Base-by-base conservation (phyloP, 192 early-diverging fungal species). In the Dissophora globulifera region DNA sequence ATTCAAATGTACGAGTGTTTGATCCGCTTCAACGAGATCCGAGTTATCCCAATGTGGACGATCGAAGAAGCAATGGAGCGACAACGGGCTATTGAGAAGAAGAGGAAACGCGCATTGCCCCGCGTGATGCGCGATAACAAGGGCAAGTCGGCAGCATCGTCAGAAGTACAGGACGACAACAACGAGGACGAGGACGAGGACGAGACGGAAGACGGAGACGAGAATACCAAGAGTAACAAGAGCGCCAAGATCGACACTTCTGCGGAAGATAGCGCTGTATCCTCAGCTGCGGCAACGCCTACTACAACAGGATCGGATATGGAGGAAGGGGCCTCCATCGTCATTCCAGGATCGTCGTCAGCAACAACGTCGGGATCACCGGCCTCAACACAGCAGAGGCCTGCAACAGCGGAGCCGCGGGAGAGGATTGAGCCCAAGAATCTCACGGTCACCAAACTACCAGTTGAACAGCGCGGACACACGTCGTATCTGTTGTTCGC, bases 401-500 rank as follows among this genome's bases (percentile, higher is more conserved):
- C n/a, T n/a, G 57, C 58, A 45, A n/a, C 43, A 45, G 6, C 43
- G 43, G 43, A 17, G 17, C 43, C 5, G 43, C 43, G 78, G 33
- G 69, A 61, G 41, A 68, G 78, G 40, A 62, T 70, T 27, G 70
- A 81, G 33, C 80, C 75, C 26, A 58, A 59, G 31, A 84, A 86
- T 31, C 51, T 90, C 26, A 53, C 87, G 27, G 83, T 92, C 12
- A 86, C 92, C 3, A 93, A 89, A 52, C 85, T 88, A 8, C 67
- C 82, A 3, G 59, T 49, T 1, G 89, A 83, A 48, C 79, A 84
- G 58, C 87, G 90, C 30, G 96, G 96, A 5, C 96, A 98, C 76
- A 98, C 96, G 1, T 96, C 95, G 33, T 98, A 93, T 67, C 82
- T 98, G 66, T 93, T 95, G 16, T 98, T 98, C 91, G 96, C 95